Evolutionary conservation across 164 flowering plant genomes (phyloP).

Genomic region (Chimonanthus salicifolius): DNA sequence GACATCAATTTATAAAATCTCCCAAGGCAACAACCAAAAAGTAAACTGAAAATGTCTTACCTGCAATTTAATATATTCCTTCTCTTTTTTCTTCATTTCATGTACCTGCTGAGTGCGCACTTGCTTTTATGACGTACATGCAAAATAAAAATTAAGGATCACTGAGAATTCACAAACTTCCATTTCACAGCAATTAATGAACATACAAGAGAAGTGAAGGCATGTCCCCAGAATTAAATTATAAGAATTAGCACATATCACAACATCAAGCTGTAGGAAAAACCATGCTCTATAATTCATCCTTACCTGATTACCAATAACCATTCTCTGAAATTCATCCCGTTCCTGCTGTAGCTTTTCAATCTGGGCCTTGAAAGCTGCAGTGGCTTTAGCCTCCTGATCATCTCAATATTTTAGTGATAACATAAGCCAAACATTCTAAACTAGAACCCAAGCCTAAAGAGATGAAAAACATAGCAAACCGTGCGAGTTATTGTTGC

Average conservation of each 20-base stretch:
- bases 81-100: constrained; percentile 98
- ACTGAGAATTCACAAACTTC: background rate
- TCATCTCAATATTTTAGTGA: constrained; percentile 10
- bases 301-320: constrained; percentile 90
- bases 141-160: constrained; percentile 1
- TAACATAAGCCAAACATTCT: background rate
- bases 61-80: constrained; percentile 95
- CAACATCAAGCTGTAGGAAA: background rate
- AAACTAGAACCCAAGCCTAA: background rate
- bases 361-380: constrained; percentile 81
- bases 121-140: constrained; percentile 48
- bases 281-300: background rate
- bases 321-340: constrained; percentile 98
- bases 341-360: constrained; percentile 94
- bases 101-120: constrained; percentile 91
- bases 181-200: background rate
- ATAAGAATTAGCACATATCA: background rate
- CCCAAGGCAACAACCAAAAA: background rate
- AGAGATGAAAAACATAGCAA: constrained; percentile 3
- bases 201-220: background rate
- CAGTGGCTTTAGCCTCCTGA: constrained; percentile 90
- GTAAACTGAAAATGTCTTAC: constrained; percentile 20
- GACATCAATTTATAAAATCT: too few species aligned
- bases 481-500: constrained; percentile 92
- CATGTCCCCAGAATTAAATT: background rate